These are phyloP conservation scores for Linum trigynum DNA, from an alignment of 345 rosid species.

Conservation along the genomic window DNA sequence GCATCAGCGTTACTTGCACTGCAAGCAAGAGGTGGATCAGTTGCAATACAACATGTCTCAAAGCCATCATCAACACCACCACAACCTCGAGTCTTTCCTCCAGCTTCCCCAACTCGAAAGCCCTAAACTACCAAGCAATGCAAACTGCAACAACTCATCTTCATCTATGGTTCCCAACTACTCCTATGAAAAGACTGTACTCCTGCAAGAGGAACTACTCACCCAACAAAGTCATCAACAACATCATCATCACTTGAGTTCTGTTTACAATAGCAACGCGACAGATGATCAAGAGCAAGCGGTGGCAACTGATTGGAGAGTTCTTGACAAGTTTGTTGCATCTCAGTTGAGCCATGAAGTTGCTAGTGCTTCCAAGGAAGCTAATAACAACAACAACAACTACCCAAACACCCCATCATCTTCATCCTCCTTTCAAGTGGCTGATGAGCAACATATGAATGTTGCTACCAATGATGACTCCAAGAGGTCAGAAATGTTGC, in stretches of 20 bases:
- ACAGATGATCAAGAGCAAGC: conserved; percentile 29
- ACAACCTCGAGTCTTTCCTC: conserved; percentile 22
- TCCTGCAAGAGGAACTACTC: conserved; percentile 46
- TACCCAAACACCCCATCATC: background rate
- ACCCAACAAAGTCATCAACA: conserved; percentile 38
- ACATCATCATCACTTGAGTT: conserved; percentile 26
- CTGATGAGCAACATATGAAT: conserved; percentile 19
- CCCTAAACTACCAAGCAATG: conserved; percentile 51
- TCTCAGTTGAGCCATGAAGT: conserved; percentile 90
- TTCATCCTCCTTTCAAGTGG: conserved; percentile 29
- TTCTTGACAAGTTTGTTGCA: conserved; percentile 90
- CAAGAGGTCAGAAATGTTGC: conserved; percentile 38
- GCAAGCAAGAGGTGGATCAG: conserved; percentile 72
- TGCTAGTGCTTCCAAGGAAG: conserved; percentile 27
- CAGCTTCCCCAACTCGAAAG: conserved; percentile 79
- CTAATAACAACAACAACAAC: conserved; percentile 19
- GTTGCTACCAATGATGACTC: conserved; percentile 24
- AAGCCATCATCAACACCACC: conserved; percentile 17
- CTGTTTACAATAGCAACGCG: conserved; percentile 24
- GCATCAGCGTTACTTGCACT: conserved; percentile 38
- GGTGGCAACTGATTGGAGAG: conserved; percentile 86
- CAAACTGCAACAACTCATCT: conserved; percentile 26
- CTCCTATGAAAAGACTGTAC: conserved; percentile 33
- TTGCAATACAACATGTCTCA: conserved; percentile 43
- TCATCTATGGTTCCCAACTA: conserved; percentile 28